phyloP scores from a whole-genome alignment of 1,139 yeast species.

The Pichia sp. region DNA sequence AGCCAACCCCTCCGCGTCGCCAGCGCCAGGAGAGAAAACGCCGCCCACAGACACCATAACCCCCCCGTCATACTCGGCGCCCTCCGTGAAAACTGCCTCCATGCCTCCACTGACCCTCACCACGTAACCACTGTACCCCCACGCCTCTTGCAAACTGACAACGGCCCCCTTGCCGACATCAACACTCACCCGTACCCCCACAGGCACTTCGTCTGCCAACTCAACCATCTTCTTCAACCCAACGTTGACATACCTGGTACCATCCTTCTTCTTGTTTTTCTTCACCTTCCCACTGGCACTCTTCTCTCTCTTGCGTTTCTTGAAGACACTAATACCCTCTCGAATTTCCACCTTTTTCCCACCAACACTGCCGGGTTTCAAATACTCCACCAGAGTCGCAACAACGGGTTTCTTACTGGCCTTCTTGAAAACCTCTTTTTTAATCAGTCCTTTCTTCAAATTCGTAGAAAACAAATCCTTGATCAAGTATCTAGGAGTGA shows the following conservation, averaged over 20 bases:
- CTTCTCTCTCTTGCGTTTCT: slow-evolving; percentile 34
- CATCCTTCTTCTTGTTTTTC: slow-evolving; percentile 41
- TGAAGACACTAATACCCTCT: slow-evolving; percentile 70
- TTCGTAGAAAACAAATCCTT: slow-evolving; percentile 37
- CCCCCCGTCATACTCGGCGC: slow-evolving; percentile 68
- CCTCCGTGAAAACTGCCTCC: slow-evolving; percentile 63
- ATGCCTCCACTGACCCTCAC: slow-evolving; percentile 62
- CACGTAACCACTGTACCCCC: slow-evolving; percentile 72
- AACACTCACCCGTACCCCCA: slow-evolving; percentile 75
- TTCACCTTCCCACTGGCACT: slow-evolving; percentile 36
- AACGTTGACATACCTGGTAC: slow-evolving; percentile 68
- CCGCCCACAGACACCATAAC: slow-evolving; percentile 64
- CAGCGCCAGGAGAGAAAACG: slow-evolving; percentile 31
- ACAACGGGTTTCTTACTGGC: slow-evolving; percentile 70
- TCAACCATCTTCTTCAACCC: slow-evolving; percentile 57
- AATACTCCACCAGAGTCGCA: slow-evolving; percentile 50
- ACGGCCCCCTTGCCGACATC: slow-evolving; percentile 55
- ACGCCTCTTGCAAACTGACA: slow-evolving; percentile 69
- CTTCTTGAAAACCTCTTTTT: slow-evolving; percentile 46
- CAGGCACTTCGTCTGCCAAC: slow-evolving; percentile 49
- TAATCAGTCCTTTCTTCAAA: slow-evolving; percentile 34
- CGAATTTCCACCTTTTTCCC: slow-evolving; percentile 34
- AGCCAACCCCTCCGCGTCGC: neutral
- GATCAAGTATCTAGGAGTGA: slow-evolving; percentile 80
- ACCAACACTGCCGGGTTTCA: slow-evolving; percentile 32